Base-by-base conservation (phyloP, 768 basidiomycete species). In the Multifurca ochricompacta region DNA sequence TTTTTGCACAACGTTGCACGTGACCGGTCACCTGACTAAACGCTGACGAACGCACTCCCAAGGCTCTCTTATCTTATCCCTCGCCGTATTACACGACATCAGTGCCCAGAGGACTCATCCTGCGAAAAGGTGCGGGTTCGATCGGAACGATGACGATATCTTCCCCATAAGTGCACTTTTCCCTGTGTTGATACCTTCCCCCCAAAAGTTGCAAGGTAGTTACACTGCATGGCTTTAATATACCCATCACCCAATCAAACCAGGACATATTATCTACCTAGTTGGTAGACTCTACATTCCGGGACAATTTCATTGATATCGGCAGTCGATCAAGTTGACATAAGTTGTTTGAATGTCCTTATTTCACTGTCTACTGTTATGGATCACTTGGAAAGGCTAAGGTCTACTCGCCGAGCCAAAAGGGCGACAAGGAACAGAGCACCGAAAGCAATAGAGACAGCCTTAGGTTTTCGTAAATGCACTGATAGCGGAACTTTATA, bases 391-490 rank as follows among this genome's bases (percentile, higher is more conserved):
- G 56, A 51, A 58, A 84, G 72, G 45, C 74, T 73, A 51, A 74
- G 68, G 62, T 82, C 78, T 21, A 83, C 71, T 23, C 83, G 73
- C 64, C 76, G 74, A 58, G 73, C 70, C 27, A 63, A 67, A 59
- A 74, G 67, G 40, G 69, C 73, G 51, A 74, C 65, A 58, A 71
- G 65, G 68, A 94, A 94, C 42, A 92, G 55, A 40, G 74, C 73
- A 49, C 87, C 69, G 68, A 87, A 81, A 1, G 83, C 89, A 16
- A 74, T 72, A 8, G 84, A 80, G 25, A 94, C 90, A 10, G 85
- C 81, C 27, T 89, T 51, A 1, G 91, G 90, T 69, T 98, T 98
- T 69, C 83, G 85, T 56, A 96, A 68, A 67, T 91, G 87, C n/a
- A 91, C 85, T 37, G 77, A 73, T 51, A 83, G 63, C 10, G 91